A percentile compares a stretch with the other conserved stretches of the same genome.
phyloP scores from a whole-genome alignment of 2,329 filamentous ascomycete genomes.

The Alternaria triticimaculans region DNA sequence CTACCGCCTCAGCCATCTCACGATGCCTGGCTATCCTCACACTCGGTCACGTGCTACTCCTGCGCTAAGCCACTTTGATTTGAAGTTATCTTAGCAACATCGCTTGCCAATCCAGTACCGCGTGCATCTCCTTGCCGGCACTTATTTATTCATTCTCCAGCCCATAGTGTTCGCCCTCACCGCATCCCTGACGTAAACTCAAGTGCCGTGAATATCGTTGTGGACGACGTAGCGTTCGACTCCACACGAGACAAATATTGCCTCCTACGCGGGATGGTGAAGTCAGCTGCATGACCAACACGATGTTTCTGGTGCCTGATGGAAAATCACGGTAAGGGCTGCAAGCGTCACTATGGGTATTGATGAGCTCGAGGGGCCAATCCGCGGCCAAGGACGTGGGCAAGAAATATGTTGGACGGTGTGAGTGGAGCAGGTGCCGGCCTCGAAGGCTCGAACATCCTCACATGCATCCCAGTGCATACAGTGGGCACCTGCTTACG shows the following conservation, averaged over 20 bases:
- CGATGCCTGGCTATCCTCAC: background rate
- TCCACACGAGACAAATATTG: slow-evolving; percentile 9
- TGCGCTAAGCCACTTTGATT: background rate
- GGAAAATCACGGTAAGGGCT: background rate
- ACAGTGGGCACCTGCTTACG: slow-evolving; percentile 27
- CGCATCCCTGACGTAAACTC: slow-evolving; percentile 5
- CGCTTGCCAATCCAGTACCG: background rate
- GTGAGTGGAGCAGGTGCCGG: slow-evolving; percentile 20
- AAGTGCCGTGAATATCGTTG: background rate
- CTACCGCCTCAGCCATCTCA: background rate
- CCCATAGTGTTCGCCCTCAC: slow-evolving; percentile 1
- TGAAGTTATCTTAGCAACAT: background rate
- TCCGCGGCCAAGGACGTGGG: slow-evolving; percentile 10
- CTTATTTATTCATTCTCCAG: slow-evolving; percentile 1
- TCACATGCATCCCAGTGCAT: slow-evolving; percentile 16
- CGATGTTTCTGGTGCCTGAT: slow-evolving; percentile 11
- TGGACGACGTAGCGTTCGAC: slow-evolving; percentile 1
- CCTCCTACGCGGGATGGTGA: background rate
- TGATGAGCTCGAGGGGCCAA: slow-evolving; percentile 3
- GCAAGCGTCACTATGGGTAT: slow-evolving; percentile 4
- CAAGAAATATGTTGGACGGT: slow-evolving; percentile 12
- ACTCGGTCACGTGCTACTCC: background rate
- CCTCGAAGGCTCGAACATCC: slow-evolving; percentile 20
- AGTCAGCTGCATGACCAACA: slow-evolving; percentile 6
- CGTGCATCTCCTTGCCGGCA: background rate